Conservation (phyloP, 1,139 yeast genomes). For the Pichia sp. region DNA sequence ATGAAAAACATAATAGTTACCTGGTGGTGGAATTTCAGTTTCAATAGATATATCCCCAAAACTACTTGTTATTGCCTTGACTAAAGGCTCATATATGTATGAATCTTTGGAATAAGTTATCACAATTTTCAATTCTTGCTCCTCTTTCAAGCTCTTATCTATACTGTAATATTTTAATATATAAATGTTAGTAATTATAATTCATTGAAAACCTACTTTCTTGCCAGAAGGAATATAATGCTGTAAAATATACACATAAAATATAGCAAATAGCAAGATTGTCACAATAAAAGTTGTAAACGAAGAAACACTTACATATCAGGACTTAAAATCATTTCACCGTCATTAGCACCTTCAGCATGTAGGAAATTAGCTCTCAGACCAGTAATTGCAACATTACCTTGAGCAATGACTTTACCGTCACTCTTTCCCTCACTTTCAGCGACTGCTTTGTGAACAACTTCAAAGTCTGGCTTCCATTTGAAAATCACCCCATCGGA, state of each 20-base stretch:
- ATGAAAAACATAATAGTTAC: constrained; percentile 44
- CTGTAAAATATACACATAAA: neutral
- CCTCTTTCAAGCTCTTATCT: neutral
- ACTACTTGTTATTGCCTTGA: constrained; percentile 29
- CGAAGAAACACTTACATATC: constrained; percentile 14
- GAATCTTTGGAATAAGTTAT: constrained; percentile 31
- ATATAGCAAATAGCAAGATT: neutral
- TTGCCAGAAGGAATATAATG: too few relatives aligned
- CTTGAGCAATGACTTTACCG: constrained; percentile 47
- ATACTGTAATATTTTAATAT: neutral
- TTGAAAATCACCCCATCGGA: constrained; percentile 41
- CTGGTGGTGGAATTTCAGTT: constrained; percentile 15
- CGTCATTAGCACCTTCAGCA: constrained; percentile 40
- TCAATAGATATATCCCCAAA: constrained; percentile 20
- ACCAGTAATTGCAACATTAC: constrained; percentile 68
- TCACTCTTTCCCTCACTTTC: constrained; percentile 44
- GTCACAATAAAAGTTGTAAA: neutral
- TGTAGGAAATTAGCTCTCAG: constrained; percentile 65
- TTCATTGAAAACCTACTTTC: too few relatives aligned
- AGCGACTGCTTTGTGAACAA: constrained; percentile 55
- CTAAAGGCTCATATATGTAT: constrained; percentile 53
- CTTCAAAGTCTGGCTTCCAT: constrained; percentile 81
- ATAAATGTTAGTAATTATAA: neutral
- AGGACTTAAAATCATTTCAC: constrained; percentile 30
- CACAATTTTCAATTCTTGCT: constrained; percentile 4